These are phyloP conservation scores for Pyrus communis DNA, from an alignment of 306 rosid genomes.

Conservation along the genomic window DNA sequence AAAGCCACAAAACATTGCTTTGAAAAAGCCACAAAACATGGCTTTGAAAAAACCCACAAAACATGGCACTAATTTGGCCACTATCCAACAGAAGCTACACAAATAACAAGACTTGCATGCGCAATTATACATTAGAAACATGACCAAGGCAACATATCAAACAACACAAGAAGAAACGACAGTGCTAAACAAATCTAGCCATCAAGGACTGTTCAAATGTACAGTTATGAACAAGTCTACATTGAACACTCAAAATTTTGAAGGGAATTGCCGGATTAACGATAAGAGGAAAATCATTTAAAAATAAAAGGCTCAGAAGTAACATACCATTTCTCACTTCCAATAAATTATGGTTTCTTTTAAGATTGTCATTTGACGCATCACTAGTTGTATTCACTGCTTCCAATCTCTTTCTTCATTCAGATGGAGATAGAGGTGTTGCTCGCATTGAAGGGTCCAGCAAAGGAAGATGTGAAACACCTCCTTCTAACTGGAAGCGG, in stretches of 20 bases:
- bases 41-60: no score
- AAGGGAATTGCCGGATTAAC: slow-evolving; percentile 3
- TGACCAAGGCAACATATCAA: not conserved
- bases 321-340: slow-evolving; percentile 83
- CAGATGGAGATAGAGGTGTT: slow-evolving; percentile 59
- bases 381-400: slow-evolving; percentile 23
- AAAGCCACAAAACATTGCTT: no score
- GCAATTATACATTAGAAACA: not conserved
- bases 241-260: not conserved
- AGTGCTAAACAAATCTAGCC: not conserved
- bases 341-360: slow-evolving; percentile 38
- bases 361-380: slow-evolving; percentile 25
- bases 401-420: slow-evolving; percentile 70
- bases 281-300: slow-evolving; percentile 7
- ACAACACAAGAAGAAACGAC: not conserved
- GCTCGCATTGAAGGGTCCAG: slow-evolving; percentile 81
- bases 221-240: not conserved
- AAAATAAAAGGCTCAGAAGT: slow-evolving; percentile 12
- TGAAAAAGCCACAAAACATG: no score
- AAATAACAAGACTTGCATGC: not conserved
- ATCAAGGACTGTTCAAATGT: not conserved
- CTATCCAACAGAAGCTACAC: not conserved
- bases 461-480: slow-evolving; percentile 69
- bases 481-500: slow-evolving; percentile 60
- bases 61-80: no score